A percentile compares a stretch with the other conserved stretches of the same genome.
Conservation (phyloP, 768 basidiomycete species). For the Trametes meyenii region DNA sequence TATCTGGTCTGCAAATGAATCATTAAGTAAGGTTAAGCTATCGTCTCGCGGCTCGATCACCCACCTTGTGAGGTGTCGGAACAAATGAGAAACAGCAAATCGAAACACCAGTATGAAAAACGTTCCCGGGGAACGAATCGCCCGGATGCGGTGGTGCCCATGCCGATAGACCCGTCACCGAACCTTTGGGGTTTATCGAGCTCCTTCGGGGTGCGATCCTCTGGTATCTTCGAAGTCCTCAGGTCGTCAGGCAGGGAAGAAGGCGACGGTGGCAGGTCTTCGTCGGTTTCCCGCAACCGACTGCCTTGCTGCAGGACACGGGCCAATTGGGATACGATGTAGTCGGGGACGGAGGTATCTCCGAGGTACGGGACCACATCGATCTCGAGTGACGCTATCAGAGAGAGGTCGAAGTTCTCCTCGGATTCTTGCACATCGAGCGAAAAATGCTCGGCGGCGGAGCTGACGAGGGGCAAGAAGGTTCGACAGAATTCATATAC, state of each 20-base stretch:
- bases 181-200: constrained; percentile 22
- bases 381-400: constrained; percentile 78
- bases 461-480: constrained; percentile 41
- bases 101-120: constrained; percentile 93
- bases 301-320: constrained; percentile 77
- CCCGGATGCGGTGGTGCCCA: constrained; percentile 65
- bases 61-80: constrained; percentile 65
- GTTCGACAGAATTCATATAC: neutral
- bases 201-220: constrained; percentile 8
- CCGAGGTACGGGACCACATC: constrained; percentile 82
- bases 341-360: constrained; percentile 66
- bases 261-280: constrained; percentile 26
- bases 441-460: constrained; percentile 55
- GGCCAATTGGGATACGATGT: constrained; percentile 66
- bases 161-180: constrained; percentile 42
- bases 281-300: constrained; percentile 47
- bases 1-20: constrained; percentile 54
- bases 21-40: neutral
- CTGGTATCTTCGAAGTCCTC: neutral
- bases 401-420: constrained; percentile 82
- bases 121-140: constrained; percentile 71
- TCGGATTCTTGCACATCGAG: constrained; percentile 72
- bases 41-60: constrained; percentile 10
- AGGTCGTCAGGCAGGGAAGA: constrained; percentile 19
- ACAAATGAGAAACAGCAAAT: constrained; percentile 81